These are phyloP conservation scores for Dillenia turbinata DNA, from an alignment of 164 flowering plant species.

Conservation along the genomic window DNA sequence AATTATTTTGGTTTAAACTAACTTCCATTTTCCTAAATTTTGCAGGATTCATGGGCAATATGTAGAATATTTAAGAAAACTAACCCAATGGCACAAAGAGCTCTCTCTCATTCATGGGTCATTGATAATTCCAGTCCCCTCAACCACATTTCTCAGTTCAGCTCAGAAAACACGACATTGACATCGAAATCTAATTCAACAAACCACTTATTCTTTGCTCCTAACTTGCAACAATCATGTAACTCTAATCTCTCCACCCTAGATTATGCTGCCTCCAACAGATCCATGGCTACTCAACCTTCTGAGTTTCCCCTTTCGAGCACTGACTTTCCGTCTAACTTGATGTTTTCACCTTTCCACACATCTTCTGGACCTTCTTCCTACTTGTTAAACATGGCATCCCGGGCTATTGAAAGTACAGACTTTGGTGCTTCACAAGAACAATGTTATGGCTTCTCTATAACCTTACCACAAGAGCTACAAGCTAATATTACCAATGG, in stretches of 20 bases:
- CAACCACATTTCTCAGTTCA: neutral
- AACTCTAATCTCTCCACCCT: no score
- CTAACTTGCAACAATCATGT: no score
- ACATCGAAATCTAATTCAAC: constrained; percentile 3
- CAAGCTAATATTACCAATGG: neutral
- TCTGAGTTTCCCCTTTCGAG: neutral
- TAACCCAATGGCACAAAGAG: constrained; percentile 73
- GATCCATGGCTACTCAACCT: no score
- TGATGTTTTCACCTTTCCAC: constrained; percentile 23
- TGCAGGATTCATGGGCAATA: constrained; percentile 97
- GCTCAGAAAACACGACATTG: constrained; percentile 11
- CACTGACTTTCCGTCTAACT: constrained; percentile 15
- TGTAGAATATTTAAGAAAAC: constrained; percentile 97
- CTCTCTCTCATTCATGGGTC: constrained; percentile 78
- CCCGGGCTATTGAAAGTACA: neutral
- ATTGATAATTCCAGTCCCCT: no score
- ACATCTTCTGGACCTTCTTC: constrained; percentile 5
- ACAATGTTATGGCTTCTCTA: neutral
- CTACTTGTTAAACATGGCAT: constrained; percentile 3
- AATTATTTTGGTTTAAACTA: neutral
- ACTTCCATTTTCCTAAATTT: neutral
- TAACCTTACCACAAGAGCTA: neutral
- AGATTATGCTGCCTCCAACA: no score
- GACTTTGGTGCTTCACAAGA: neutral
- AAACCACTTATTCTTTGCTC: no score